A percentile compares a stretch with the other conserved stretches of the same genome.
phyloP scores from a whole-genome alignment of 2,329 filamentous ascomycete species.

The Aspergillus japonicus region DNA sequence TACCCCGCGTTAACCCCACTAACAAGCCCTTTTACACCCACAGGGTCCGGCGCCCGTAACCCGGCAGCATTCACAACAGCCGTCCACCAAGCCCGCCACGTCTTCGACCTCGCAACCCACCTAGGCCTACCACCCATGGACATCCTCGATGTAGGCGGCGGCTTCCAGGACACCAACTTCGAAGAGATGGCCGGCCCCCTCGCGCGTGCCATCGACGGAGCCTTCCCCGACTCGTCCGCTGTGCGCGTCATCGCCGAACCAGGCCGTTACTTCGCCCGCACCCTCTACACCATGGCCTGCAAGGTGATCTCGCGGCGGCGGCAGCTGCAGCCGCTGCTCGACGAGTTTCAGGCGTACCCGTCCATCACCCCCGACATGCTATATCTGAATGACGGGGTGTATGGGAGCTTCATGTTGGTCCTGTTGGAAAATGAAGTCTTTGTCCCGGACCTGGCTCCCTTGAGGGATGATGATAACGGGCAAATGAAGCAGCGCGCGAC shows the following conservation, averaged over 20 bases:
- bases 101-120: slow-evolving; percentile 13
- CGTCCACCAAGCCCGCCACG: slow-evolving; percentile 18
- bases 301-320: slow-evolving; percentile 23
- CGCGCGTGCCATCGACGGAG: background rate
- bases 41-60: slow-evolving; percentile 16
- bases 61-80: slow-evolving; percentile 1
- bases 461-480: background rate
- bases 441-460: background rate
- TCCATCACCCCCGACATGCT: slow-evolving; percentile 21
- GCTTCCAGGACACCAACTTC: slow-evolving; percentile 26
- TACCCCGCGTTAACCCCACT: no score
- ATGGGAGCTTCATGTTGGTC: slow-evolving; percentile 19
- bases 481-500: background rate
- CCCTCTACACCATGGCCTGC: slow-evolving; percentile 23
- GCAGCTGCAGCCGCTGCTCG: slow-evolving; percentile 6
- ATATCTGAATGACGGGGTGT: slow-evolving; percentile 31
- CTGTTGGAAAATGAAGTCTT: background rate
- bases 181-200: slow-evolving; percentile 14
- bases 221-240: background rate
- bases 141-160: slow-evolving; percentile 30
- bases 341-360: background rate
- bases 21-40: background rate
- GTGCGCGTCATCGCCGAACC: slow-evolving; percentile 24
- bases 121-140: background rate
- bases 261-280: slow-evolving; percentile 24